Conservation (phyloP, 2,329 filamentous ascomycete genomes). For the Emericellopsis cladophorae region DNA sequence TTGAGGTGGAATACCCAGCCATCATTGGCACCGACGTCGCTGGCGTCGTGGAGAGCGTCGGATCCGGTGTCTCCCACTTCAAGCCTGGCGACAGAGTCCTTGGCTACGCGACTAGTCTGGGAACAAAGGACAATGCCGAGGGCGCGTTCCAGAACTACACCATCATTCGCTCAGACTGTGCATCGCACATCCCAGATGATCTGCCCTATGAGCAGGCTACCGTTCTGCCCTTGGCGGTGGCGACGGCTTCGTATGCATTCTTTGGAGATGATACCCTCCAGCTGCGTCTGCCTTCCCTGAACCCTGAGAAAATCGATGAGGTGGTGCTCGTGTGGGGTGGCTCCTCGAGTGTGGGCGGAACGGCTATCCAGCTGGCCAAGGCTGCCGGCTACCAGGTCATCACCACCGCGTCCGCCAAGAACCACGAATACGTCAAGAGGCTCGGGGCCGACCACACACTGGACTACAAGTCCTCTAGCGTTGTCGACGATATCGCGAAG, state of each 20-base stretch:
- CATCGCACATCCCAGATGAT: constrained; percentile 9
- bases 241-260: background rate
- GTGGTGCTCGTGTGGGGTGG: constrained; percentile 18
- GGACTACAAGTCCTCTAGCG: constrained; percentile 7
- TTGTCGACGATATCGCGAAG: background rate
- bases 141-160: constrained; percentile 10
- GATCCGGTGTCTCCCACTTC: constrained; percentile 29
- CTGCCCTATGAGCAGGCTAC: constrained; percentile 10
- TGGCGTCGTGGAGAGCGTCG: constrained; percentile 32
- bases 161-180: constrained; percentile 4
- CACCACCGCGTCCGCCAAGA: constrained; percentile 16
- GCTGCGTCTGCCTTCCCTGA: constrained; percentile 3
- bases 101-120: constrained; percentile 8
- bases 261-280: constrained; percentile 3
- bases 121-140: constrained; percentile 5
- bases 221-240: constrained; percentile 10
- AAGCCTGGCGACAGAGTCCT: constrained; percentile 43
- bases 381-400: constrained; percentile 17
- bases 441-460: constrained; percentile 13
- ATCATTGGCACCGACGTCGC: constrained; percentile 24
- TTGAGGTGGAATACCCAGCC: constrained; percentile 5
- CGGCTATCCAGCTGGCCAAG: constrained; percentile 13
- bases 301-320: constrained; percentile 9
- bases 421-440: constrained; percentile 13
- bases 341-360: constrained; percentile 12